phyloP scores from a whole-genome alignment of 805 yeast genomes.

The Maudiozyma barnettii region DNA sequence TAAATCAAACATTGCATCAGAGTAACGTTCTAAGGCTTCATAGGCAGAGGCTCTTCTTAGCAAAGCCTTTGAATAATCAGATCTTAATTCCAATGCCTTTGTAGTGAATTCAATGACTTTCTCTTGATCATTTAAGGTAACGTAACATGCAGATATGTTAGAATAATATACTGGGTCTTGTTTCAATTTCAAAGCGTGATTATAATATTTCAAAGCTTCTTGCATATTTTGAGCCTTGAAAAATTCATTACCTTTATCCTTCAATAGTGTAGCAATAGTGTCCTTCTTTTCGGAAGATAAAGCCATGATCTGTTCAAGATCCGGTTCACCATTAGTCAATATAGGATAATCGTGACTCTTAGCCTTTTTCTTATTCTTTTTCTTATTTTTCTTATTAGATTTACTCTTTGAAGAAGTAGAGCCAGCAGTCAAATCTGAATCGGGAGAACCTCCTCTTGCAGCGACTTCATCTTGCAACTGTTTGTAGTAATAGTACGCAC shows the following conservation, averaged over 20 bases:
- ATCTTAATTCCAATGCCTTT: constrained; percentile 73
- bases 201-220: constrained; percentile 71
- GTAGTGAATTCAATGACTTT: constrained; percentile 85
- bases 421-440: background rate
- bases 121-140: constrained; percentile 68
- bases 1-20: constrained; percentile 83
- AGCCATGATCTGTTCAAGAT: constrained; percentile 34
- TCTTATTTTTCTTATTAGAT: constrained; percentile 51
- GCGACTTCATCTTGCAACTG: constrained; percentile 19
- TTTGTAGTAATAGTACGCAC: constrained; percentile 45
- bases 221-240: constrained; percentile 63
- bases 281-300: constrained; percentile 47
- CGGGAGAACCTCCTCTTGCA: background rate
- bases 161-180: constrained; percentile 85
- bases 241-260: constrained; percentile 78
- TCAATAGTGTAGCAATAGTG: constrained; percentile 62
- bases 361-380: constrained; percentile 70
- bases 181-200: constrained; percentile 66
- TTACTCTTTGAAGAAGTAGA: constrained; percentile 18
- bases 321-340: constrained; percentile 48
- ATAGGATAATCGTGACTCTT: constrained; percentile 49
- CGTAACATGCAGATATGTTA: constrained; percentile 93
- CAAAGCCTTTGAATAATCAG: constrained; percentile 84
- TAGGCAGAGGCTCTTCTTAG: constrained; percentile 89
- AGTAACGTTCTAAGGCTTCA: constrained; percentile 67